Conservation (phyloP, 805 yeast species). For the Ogataea ramenticola region DNA sequence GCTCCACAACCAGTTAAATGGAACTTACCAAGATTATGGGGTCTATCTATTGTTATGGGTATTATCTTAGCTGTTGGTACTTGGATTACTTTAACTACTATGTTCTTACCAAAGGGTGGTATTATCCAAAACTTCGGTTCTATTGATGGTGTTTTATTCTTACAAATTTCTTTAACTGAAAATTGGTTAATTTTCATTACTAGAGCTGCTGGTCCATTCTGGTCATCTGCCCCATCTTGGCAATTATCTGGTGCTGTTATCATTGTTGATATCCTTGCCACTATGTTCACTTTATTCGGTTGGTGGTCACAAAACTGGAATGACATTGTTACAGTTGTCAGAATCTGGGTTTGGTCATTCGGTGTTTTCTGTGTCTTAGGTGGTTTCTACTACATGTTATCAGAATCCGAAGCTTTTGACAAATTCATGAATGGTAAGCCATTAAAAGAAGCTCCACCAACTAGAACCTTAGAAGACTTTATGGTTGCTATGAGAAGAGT, state of each 20-base stretch:
- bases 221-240: constrained; percentile 96
- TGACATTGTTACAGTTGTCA: constrained; percentile 89
- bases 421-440: constrained; percentile 79
- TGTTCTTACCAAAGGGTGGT: constrained; percentile 88
- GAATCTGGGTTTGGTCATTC: constrained; percentile 93
- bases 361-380: constrained; percentile 96
- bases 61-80: constrained; percentile 81
- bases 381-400: constrained; percentile 94
- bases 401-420: constrained; percentile 72
- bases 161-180: constrained; percentile 91
- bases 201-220: constrained; percentile 97
- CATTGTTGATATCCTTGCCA: constrained; percentile 83
- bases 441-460: constrained; percentile 45
- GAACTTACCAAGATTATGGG: constrained; percentile 97
- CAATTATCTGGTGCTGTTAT: constrained; percentile 92
- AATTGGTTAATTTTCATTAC: constrained; percentile 96
- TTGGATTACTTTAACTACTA: constrained; percentile 92
- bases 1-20: constrained; percentile 91
- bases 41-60: constrained; percentile 89
- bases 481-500: constrained; percentile 83
- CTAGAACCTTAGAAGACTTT: constrained; percentile 78
- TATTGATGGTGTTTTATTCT: constrained; percentile 86
- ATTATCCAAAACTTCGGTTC: constrained; percentile 95
- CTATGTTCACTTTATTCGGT: constrained; percentile 88
- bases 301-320: constrained; percentile 99